These are phyloP conservation scores for Sordariomycetes sp. DNA, from an alignment of 2,329 filamentous ascomycete species.

Conservation along the genomic window DNA sequence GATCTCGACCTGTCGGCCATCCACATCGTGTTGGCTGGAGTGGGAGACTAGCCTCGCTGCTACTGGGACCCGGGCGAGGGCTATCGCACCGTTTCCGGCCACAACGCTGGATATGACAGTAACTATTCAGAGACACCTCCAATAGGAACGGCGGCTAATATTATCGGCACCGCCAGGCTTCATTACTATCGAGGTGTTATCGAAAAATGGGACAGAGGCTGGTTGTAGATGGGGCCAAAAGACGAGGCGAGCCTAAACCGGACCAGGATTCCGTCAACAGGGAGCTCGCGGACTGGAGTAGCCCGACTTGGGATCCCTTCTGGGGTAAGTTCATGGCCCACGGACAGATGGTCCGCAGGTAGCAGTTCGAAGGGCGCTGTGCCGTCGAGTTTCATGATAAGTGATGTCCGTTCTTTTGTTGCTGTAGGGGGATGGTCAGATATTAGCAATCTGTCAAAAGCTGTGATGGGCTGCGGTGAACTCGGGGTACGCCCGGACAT, in stretches of 20 bases:
- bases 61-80: neutral
- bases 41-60: neutral
- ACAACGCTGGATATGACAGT: slow-evolving; percentile 51
- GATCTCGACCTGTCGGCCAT: slow-evolving; percentile 29
- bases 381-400: neutral
- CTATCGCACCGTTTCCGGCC: slow-evolving; percentile 12
- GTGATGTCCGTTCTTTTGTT: no score
- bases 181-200: slow-evolving; percentile 27
- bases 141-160: neutral
- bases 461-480: neutral
- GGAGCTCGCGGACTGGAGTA: slow-evolving; percentile 9
- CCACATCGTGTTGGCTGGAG: slow-evolving; percentile 6
- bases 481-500: neutral
- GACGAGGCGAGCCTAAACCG: neutral
- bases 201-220: slow-evolving; percentile 14
- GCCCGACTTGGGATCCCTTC: slow-evolving; percentile 8
- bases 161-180: slow-evolving; percentile 15
- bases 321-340: slow-evolving; percentile 12
- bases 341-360: neutral
- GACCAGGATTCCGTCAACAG: neutral
- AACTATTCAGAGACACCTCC: slow-evolving; percentile 7
- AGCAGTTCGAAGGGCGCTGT: neutral
- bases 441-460: neutral
- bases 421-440: neutral
- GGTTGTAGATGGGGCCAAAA: neutral